Conservation (phyloP, 2,329 filamentous ascomycete genomes). For the Neoascochyta sp. region DNA sequence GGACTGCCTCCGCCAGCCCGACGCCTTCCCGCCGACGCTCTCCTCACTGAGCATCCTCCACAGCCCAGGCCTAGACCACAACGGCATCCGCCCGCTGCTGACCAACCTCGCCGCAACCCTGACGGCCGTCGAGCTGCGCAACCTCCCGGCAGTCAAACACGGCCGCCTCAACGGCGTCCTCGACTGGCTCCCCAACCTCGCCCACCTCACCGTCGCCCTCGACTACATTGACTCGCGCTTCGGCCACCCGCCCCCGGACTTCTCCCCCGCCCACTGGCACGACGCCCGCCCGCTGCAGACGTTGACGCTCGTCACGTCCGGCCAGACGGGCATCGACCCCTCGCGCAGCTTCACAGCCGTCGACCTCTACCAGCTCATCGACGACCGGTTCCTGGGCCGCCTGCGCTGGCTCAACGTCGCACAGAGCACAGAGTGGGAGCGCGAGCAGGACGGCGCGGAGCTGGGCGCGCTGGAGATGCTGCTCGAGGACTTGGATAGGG, state of each 20-base stretch:
- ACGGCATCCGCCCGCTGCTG: conserved; percentile 39
- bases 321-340: conserved; percentile 27
- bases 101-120: conserved; percentile 30
- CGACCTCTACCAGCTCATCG: conserved; percentile 42
- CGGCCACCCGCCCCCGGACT: conserved; percentile 21
- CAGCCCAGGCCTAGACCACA: conserved; percentile 40
- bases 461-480: conserved; percentile 40
- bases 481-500: conserved; percentile 38
- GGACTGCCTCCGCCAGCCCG: conserved; percentile 32
- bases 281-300: conserved; percentile 33
- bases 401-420: conserved; percentile 40
- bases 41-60: conserved; percentile 39
- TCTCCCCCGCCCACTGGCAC: conserved; percentile 11
- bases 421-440: conserved; percentile 40
- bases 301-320: conserved; percentile 42
- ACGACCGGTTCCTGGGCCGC: conserved; percentile 40
- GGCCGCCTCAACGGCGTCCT: conserved; percentile 43
- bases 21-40: conserved; percentile 30
- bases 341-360: conserved; percentile 40
- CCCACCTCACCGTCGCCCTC: conserved; percentile 42
- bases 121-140: conserved; percentile 38
- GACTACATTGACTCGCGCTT: conserved; percentile 48
- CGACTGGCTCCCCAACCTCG: conserved; percentile 39
- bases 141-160: conserved; percentile 40
- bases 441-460: conserved; percentile 30